These are phyloP conservation scores for Globisporangium camurandrum DNA, from an alignment of 352 stramenopile species.

Conservation along the genomic window DNA sequence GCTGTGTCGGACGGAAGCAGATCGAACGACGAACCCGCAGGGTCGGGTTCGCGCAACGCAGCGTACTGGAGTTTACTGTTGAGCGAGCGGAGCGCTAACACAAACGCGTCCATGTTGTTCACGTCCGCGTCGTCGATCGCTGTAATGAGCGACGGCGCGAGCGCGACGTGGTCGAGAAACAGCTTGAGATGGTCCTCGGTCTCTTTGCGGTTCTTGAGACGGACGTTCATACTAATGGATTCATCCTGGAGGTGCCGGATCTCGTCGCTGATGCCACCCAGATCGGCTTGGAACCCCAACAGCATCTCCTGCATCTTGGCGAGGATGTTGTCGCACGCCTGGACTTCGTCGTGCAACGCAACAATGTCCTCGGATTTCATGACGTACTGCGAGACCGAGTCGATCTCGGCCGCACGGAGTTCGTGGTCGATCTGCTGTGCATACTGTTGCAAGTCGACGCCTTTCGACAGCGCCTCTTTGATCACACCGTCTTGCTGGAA, in stretches of 20 bases:
- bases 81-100: constrained; percentile 91
- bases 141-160: constrained; percentile 91
- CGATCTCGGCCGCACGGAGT: constrained; percentile 76
- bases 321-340: constrained; percentile 95
- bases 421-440: constrained; percentile 87
- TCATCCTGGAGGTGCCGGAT: constrained; percentile 97
- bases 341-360: constrained; percentile 90
- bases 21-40: constrained; percentile 72
- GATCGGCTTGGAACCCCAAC: constrained; percentile 96
- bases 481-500: constrained; percentile 93
- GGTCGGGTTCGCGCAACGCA: constrained; percentile 39
- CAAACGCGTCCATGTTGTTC: constrained; percentile 90
- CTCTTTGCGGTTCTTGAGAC: constrained; percentile 92
- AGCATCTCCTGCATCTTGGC: constrained; percentile 97
- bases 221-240: constrained; percentile 89
- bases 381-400: constrained; percentile 84
- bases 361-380: constrained; percentile 86
- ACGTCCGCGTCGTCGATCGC: constrained; percentile 93
- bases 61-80: constrained; percentile 92
- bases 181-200: constrained; percentile 90
- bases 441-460: constrained; percentile 89
- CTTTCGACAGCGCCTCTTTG: constrained; percentile 85
- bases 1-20: constrained; percentile 85
- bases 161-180: constrained; percentile 94
- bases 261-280: constrained; percentile 96